Base-by-base conservation (phyloP, 225 moss, liverwort and hornwort genomes). In the Rhytidiadelphus loreus region DNA sequence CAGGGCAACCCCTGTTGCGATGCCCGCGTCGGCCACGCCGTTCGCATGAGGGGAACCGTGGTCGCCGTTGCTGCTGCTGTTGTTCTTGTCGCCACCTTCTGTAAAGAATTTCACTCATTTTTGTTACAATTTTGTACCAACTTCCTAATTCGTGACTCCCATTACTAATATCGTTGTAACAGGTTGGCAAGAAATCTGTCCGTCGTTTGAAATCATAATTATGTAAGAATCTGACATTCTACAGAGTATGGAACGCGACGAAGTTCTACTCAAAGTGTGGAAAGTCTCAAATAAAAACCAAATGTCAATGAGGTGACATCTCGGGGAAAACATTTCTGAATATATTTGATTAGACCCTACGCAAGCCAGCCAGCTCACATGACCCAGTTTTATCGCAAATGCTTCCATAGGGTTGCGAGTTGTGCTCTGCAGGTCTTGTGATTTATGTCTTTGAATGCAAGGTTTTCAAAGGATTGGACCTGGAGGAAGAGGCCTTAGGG, bases 21-120 rank as follows among this genome's bases (percentile, higher is more conserved):
- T 70, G 86, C 83, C 52, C 24, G 24, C 57, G 62, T 88, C 88
- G 18, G 80, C n/a, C 85, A 79, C 50, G 44, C 91, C 91, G 30
- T 90, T 92, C 75, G 89, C 88, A 43, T 89, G 88, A 61, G 90
- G 88, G 28, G 92, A 92, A 60, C 80, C 80, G 57, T 91, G 91
- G 79, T 86, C 88, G 64, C 52, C 88, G 80, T 65, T 50, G 69
- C 25, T 87, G 87, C n/a, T 83, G 26, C 12, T 82, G 62, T 60
- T 86, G 86, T 85, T 90, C 77, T 71, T 89, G 71, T 87, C 84
- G 83, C 77, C 81, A 82, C 88, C 92, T 90, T 90, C 93, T 93
- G 80, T 50, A 72, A 7, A 57, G 7, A 82, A 35, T 26, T 69
- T n/a, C 70, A 62, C 55, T 32, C 68, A 75, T 58, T 77, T 77